These are phyloP conservation scores for Cryptomeria japonica DNA, from an alignment of 75 land plant species.

Conservation along the genomic window DNA sequence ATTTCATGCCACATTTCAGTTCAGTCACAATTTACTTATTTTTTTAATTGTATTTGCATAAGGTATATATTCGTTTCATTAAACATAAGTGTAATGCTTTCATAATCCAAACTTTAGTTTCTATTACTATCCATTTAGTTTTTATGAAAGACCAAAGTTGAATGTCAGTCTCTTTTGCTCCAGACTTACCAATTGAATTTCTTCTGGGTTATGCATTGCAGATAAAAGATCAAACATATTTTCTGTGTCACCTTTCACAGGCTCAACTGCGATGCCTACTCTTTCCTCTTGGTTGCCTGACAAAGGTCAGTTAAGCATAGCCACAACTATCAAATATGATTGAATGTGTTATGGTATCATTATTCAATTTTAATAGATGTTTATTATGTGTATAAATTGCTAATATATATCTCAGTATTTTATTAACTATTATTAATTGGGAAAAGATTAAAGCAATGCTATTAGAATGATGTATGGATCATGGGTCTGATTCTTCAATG, in stretches of 20 bases:
- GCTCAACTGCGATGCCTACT: conserved; percentile 70
- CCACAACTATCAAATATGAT: background rate
- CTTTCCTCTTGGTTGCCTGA: conserved; percentile 89
- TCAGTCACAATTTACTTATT: background rate
- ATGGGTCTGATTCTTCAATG: background rate
- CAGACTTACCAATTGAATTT: conserved; percentile 2
- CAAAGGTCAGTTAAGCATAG: conserved; percentile 67
- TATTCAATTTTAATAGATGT: background rate
- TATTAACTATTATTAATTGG: background rate
- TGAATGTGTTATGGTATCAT: background rate
- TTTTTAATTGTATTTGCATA: background rate
- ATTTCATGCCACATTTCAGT: background rate
- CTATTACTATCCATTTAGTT: background rate
- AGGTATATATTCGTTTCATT: background rate
- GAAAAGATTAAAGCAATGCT: background rate
- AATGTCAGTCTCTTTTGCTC: background rate
- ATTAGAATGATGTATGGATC: background rate
- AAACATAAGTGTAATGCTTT: background rate
- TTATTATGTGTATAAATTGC: background rate
- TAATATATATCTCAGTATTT: background rate
- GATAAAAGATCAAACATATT: conserved; percentile 99
- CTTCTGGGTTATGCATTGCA: conserved; percentile 18
- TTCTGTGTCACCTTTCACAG: conserved; percentile 91
- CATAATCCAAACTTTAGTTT: background rate
- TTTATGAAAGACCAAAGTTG: background rate